A percentile compares a stretch with the other conserved stretches of the same genome.
phyloP scores from a whole-genome alignment of 2,329 filamentous ascomycete species.

The Cercospora brassicicola region DNA sequence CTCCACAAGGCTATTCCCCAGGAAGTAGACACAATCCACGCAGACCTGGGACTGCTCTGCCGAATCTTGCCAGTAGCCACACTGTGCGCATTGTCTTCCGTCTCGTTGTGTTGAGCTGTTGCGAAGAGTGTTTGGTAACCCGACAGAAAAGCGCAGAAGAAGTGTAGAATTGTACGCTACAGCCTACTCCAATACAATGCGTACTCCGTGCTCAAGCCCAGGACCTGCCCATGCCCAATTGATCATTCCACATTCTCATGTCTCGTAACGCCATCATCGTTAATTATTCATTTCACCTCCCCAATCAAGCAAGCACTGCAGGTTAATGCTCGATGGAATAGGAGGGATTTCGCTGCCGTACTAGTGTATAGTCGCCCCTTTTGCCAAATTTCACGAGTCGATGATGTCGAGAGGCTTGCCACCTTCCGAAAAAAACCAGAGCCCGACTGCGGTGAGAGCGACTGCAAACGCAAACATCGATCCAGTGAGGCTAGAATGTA shows the following conservation, averaged over 20 bases:
- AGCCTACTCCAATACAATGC: constrained; percentile 1
- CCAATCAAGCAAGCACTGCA: neutral
- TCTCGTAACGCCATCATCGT: constrained; percentile 7
- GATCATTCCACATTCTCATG: neutral
- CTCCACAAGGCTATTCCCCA: neutral
- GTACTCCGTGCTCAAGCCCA: constrained; percentile 4
- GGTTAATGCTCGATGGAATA: neutral
- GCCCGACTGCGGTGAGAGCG: constrained; percentile 15
- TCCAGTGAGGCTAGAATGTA: constrained; percentile 11
- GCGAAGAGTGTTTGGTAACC: neutral
- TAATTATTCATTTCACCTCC: neutral
- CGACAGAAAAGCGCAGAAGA: neutral
- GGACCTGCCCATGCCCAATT: constrained; percentile 11
- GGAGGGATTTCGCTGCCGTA: neutral
- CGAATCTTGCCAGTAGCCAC: neutral
- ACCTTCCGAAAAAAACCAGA: constrained; percentile 18
- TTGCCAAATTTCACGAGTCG: constrained; percentile 8
- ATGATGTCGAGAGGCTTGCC: constrained; percentile 14
- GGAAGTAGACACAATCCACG: neutral
- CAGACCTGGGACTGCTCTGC: neutral
- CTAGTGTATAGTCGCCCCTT: neutral
- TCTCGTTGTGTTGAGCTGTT: neutral
- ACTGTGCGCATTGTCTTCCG: neutral
- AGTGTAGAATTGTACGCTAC: neutral
- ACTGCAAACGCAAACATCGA: constrained; percentile 21